A percentile compares a stretch with the other conserved stretches of the same genome.
Evolutionary conservation across 2,329 filamentous ascomycete species (phyloP).

Genomic region (Scedosporium dehoogii): DNA sequence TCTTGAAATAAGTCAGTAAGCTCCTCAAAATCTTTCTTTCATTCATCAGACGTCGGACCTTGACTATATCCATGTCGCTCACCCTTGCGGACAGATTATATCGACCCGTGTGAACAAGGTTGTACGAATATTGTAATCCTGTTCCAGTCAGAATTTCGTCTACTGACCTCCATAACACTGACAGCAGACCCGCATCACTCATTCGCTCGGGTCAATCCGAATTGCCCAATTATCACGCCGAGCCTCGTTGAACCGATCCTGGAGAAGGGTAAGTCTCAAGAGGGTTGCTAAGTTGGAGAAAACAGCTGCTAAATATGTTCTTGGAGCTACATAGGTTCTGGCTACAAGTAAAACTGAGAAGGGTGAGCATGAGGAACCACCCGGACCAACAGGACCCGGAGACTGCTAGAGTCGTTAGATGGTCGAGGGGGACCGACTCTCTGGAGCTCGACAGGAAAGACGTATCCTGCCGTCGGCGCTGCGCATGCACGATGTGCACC

Average conservation of each 20-base stretch:
- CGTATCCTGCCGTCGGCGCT: not conserved
- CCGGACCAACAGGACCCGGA: not conserved
- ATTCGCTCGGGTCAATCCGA: not conserved
- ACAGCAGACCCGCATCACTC: not conserved
- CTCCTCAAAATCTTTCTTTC: too few species aligned
- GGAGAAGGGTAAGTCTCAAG: not conserved
- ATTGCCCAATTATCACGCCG: not conserved
- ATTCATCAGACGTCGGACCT: too few species aligned
- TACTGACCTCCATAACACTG: too few species aligned
- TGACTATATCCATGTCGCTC: too few species aligned
- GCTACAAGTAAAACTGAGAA: too few species aligned
- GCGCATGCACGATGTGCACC: not conserved
- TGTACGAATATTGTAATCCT: too few species aligned
- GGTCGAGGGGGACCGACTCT: not conserved
- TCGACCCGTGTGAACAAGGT: too few species aligned
- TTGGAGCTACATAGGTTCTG: not conserved
- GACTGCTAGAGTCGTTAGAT: not conserved
- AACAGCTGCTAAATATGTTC: not conserved
- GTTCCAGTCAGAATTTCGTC: too few species aligned
- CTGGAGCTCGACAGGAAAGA: not conserved
- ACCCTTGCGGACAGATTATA: too few species aligned
- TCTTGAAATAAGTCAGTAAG: too few species aligned
- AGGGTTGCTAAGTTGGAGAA: not conserved
- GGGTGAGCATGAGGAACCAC: not conserved
- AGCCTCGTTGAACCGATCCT: not conserved